Conservation (phyloP, 371 early-diverging fungal genomes). For the Syncephalastrum racemosum region DNA sequence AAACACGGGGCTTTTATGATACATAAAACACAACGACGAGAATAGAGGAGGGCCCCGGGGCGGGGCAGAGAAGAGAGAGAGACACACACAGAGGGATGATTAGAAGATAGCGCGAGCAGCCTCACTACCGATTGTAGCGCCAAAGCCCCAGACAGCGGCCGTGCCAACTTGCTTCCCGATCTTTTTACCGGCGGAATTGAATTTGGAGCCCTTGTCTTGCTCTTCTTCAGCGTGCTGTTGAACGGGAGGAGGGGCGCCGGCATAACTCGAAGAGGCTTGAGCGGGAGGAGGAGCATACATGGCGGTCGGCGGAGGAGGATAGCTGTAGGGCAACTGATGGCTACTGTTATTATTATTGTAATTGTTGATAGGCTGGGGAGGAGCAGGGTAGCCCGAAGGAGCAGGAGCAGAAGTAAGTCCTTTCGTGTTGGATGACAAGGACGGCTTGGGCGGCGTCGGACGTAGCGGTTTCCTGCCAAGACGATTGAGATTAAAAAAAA, state of each 20-base stretch:
- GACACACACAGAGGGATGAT: not conserved
- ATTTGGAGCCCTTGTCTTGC: slow-evolving; percentile 27
- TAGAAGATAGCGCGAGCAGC: slow-evolving; percentile 43
- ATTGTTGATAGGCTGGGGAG: slow-evolving; percentile 9
- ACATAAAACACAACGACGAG: too few species aligned
- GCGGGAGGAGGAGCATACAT: slow-evolving; percentile 31
- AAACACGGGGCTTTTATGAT: too few species aligned
- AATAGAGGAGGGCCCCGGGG: too few species aligned
- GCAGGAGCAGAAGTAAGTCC: too few species aligned
- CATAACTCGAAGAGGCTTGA: not conserved
- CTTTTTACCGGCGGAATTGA: slow-evolving; percentile 37
- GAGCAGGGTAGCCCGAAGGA: slow-evolving; percentile 1
- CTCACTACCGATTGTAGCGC: slow-evolving; percentile 45
- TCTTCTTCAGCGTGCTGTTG: slow-evolving; percentile 13
- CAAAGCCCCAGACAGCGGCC: slow-evolving; percentile 50
- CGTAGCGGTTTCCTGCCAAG: not conserved
- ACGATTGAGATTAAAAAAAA: slow-evolving; percentile 3
- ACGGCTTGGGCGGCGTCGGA: slow-evolving; percentile 2
- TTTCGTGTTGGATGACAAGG: not conserved
- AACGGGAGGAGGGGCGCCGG: slow-evolving; percentile 6
- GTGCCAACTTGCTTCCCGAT: slow-evolving; percentile 40
- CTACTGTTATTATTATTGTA: slow-evolving; percentile 5
- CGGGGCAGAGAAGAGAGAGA: too few species aligned
- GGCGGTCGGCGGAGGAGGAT: slow-evolving; percentile 49
- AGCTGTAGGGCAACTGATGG: slow-evolving; percentile 32